Evolutionary conservation across 495 filamentous ascomycete genomes (phyloP).

Genomic region (Penicillium cinerascens): DNA sequence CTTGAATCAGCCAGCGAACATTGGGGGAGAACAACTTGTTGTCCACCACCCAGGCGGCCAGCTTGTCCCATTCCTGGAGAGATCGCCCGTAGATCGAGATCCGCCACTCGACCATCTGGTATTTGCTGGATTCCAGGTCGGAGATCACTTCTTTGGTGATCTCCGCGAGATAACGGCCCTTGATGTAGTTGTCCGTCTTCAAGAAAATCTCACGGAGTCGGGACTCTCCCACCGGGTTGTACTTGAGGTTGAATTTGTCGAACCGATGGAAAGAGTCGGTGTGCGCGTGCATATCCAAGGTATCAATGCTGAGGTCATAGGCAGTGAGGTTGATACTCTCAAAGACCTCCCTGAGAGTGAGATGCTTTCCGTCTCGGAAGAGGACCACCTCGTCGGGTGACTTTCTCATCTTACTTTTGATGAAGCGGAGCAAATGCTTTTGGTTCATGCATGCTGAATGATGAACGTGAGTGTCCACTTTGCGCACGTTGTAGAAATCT

Average conservation of each 20-base stretch:
- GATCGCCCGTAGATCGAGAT: constrained; percentile 94
- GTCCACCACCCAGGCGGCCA: constrained; percentile 97
- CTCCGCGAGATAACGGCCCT: constrained; percentile 92
- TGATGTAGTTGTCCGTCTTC: constrained; percentile 97
- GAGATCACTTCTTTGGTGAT: constrained; percentile 97
- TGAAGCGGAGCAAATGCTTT: constrained; percentile 95
- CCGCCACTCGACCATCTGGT: constrained; percentile 99
- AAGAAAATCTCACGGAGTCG: constrained; percentile 92
- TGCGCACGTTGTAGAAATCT: constrained; percentile 98
- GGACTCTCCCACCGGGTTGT: constrained; percentile 96
- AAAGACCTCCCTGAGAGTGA: constrained; percentile 91
- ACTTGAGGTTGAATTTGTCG: constrained; percentile 99
- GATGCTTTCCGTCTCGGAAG: constrained; percentile 85
- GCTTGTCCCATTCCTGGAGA: constrained; percentile 94
- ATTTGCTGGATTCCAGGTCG: constrained; percentile 98
- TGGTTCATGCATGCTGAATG: constrained; percentile 99
- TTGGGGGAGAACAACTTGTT: constrained; percentile 97
- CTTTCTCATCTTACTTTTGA: constrained; percentile 99
- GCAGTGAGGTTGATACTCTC: constrained; percentile 95
- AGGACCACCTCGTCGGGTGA: constrained; percentile 90
- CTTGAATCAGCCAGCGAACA: constrained; percentile 94
- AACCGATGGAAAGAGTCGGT: constrained; percentile 98
- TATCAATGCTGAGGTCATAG: constrained; percentile 98
- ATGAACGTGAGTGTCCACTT: constrained; percentile 98
- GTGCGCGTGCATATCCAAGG: constrained; percentile 97